Conservation (phyloP, 495 filamentous ascomycete genomes). For the Neurospora tetraspora region DNA sequence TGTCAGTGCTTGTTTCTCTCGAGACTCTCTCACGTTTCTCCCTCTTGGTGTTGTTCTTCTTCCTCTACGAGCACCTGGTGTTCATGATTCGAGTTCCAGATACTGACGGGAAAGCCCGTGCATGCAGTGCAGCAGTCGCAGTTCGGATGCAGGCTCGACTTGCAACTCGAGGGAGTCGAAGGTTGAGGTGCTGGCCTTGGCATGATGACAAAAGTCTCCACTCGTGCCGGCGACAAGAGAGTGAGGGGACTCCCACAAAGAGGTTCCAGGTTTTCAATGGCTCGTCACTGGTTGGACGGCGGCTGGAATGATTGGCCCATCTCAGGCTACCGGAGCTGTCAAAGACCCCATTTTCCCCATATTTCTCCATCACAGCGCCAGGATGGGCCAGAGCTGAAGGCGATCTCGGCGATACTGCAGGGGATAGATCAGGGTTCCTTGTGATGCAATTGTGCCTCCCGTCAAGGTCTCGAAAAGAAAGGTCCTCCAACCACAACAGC, state of each 20-base stretch:
- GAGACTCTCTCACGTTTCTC: neutral
- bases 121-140: neutral
- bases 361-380: neutral
- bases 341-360: neutral
- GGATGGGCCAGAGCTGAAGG: neutral
- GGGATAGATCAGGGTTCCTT: neutral
- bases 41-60: neutral
- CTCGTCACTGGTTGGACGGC: neutral
- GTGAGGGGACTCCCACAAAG: neutral
- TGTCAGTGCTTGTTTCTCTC: neutral
- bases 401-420: neutral
- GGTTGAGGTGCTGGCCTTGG: neutral
- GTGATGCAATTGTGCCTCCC: neutral
- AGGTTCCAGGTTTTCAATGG: neutral
- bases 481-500: neutral
- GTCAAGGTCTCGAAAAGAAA: neutral
- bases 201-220: neutral
- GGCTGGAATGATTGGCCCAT: neutral
- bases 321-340: neutral
- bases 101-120: neutral
- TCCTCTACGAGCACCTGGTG: neutral
- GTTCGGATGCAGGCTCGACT: neutral
- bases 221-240: neutral
- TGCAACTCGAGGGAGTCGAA: neutral
- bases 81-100: neutral